Evolutionary conservation across 2,329 filamentous ascomycete species (phyloP).

Genomic region (Emergomyces pasteurianus): DNA sequence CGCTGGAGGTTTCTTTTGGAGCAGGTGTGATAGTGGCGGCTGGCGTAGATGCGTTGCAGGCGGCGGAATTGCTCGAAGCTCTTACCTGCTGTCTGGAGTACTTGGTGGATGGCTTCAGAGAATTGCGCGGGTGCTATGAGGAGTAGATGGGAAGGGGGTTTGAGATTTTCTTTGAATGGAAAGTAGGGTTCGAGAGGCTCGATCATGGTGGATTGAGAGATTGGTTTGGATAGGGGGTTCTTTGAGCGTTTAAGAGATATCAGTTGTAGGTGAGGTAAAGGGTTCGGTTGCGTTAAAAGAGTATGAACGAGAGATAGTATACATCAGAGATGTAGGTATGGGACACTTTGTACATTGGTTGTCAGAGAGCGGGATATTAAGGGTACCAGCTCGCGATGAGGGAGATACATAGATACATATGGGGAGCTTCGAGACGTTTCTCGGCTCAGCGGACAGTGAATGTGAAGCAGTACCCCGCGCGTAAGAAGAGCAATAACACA

Average conservation of each 20-base stretch:
- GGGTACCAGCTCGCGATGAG: background rate
- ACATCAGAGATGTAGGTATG: background rate
- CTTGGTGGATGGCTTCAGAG: slow-evolving; percentile 6
- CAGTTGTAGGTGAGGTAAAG: background rate
- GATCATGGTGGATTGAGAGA: background rate
- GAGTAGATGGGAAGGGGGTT: background rate
- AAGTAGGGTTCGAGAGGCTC: background rate
- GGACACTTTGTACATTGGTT: background rate
- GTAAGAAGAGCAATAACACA: background rate
- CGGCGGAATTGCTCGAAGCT: slow-evolving; percentile 10
- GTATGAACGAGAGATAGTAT: background rate
- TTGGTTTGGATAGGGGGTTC: no score
- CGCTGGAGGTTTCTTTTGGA: slow-evolving; percentile 1
- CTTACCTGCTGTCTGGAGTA: slow-evolving; percentile 9
- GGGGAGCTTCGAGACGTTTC: background rate
- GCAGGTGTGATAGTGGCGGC: slow-evolving; percentile 19
- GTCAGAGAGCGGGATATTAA: background rate
- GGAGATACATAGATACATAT: background rate
- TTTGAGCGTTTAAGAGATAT: background rate
- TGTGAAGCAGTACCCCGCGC: background rate
- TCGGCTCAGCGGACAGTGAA: background rate
- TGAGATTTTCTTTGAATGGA: background rate
- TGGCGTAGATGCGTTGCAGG: slow-evolving; percentile 10
- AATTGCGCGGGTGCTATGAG: background rate
- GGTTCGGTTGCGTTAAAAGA: background rate